A percentile compares a stretch with the other conserved stretches of the same genome.
phyloP scores from a whole-genome alignment of 139 green algal genomes.

The Chlamydomonas sp. region DNA sequence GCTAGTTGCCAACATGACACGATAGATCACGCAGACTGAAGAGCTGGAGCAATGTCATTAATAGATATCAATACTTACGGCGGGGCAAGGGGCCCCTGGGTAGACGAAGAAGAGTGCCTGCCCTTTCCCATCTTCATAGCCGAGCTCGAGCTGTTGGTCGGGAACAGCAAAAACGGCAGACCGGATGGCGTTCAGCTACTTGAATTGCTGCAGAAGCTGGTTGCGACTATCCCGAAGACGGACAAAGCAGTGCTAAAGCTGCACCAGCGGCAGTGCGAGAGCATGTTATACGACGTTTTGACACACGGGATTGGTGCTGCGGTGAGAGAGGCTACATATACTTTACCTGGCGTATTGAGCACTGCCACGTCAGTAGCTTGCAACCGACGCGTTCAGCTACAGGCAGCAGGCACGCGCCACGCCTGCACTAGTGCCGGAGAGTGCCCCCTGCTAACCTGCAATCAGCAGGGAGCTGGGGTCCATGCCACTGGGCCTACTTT shows the following conservation, averaged over 20 bases:
- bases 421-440: too few species aligned
- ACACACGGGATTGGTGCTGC: constrained; percentile 54
- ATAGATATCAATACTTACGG: neutral
- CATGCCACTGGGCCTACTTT: too few species aligned
- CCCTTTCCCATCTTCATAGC: constrained; percentile 80
- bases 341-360: too few species aligned
- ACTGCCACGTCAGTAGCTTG: too few species aligned
- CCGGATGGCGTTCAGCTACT: constrained; percentile 61
- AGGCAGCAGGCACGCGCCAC: too few species aligned
- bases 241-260: constrained; percentile 61
- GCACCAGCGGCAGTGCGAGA: constrained; percentile 81
- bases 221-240: constrained; percentile 66
- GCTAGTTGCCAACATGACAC: too few species aligned
- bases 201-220: constrained; percentile 85
- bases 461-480: too few species aligned
- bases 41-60: too few species aligned
- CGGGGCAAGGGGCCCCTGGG: constrained; percentile 19
- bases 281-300: constrained; percentile 64
- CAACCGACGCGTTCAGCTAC: too few species aligned
- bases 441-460: too few species aligned
- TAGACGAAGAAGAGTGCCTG: constrained; percentile 84
- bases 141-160: constrained; percentile 87
- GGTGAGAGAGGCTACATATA: constrained; percentile 21
- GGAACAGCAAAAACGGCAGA: constrained; percentile 48
- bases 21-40: too few species aligned